Percentiles rank a stretch among this genome's conserved stretches.
These are phyloP conservation scores for Fusarium sublunatum DNA, from an alignment of 2,329 filamentous ascomycete species.

Conservation along the genomic window DNA sequence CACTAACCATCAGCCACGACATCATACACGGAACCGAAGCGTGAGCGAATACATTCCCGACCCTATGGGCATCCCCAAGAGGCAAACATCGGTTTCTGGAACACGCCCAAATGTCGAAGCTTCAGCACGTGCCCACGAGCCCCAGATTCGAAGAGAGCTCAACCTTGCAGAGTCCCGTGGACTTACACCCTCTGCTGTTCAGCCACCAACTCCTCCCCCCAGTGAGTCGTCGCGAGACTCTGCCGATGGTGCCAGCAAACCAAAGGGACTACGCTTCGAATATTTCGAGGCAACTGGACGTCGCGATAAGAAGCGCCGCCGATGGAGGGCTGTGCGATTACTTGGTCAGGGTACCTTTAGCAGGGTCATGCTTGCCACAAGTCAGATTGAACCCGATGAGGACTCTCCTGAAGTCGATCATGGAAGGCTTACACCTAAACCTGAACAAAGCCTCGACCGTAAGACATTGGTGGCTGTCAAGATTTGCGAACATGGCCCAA, in stretches of 20 bases:
- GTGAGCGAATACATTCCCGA: slow-evolving; percentile 90
- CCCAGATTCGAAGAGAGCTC: slow-evolving; percentile 76
- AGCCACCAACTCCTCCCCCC: slow-evolving; percentile 83
- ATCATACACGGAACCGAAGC: slow-evolving; percentile 80
- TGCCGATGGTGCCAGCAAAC: slow-evolving; percentile 55
- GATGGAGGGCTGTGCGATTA: slow-evolving; percentile 82
- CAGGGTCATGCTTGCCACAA: slow-evolving; percentile 90
- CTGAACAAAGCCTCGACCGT: slow-evolving; percentile 61
- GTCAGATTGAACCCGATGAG: slow-evolving; percentile 69
- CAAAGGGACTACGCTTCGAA: slow-evolving; percentile 61
- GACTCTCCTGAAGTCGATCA: slow-evolving; percentile 54
- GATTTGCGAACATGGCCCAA: slow-evolving; percentile 93
- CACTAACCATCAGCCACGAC: slow-evolving; percentile 28
- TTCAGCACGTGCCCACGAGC: slow-evolving; percentile 52
- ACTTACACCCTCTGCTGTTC: slow-evolving; percentile 68
- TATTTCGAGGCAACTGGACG: slow-evolving; percentile 77
- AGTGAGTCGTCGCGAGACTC: slow-evolving; percentile 73
- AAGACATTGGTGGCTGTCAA: slow-evolving; percentile 93
- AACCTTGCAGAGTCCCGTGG: slow-evolving; percentile 84
- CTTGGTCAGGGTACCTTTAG: slow-evolving; percentile 96
- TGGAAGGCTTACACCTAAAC: slow-evolving; percentile 46
- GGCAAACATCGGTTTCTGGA: slow-evolving; percentile 79
- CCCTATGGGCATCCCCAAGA: slow-evolving; percentile 72
- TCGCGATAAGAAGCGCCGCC: slow-evolving; percentile 74
- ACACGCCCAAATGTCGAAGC: slow-evolving; percentile 60